Conservation (phyloP, 2,329 filamentous ascomycete genomes). For the Pleoardoris graminearum region DNA sequence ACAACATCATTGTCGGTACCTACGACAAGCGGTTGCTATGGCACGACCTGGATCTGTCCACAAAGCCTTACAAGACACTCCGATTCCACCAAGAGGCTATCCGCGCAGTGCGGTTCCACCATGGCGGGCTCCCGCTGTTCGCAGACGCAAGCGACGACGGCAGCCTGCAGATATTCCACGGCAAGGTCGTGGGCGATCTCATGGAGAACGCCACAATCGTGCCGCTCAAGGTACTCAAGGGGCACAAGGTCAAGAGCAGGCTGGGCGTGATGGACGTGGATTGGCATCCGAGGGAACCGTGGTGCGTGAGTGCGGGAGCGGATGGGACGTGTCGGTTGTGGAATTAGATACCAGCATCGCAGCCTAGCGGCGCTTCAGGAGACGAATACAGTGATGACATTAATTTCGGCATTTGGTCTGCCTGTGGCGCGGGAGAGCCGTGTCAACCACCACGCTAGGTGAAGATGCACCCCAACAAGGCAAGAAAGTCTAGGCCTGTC, state of each 20-base stretch:
- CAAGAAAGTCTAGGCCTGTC: background rate
- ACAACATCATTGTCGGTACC: constrained; percentile 91
- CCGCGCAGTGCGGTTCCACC: constrained; percentile 84
- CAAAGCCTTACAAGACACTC: constrained; percentile 92
- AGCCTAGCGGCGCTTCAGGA: constrained; percentile 1
- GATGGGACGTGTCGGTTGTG: constrained; percentile 92
- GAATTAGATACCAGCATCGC: constrained; percentile 53
- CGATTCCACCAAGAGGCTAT: constrained; percentile 94
- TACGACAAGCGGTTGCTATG: constrained; percentile 93
- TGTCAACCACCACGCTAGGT: constrained; percentile 6
- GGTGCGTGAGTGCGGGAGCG: constrained; percentile 91
- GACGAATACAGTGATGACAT: constrained; percentile 3
- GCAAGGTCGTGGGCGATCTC: constrained; percentile 89
- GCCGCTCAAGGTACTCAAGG: constrained; percentile 88
- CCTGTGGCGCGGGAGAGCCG: background rate
- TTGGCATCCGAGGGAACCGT: constrained; percentile 93
- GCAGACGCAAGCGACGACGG: constrained; percentile 96
- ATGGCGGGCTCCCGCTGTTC: constrained; percentile 77
- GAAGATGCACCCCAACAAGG: background rate
- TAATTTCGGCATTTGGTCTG: background rate
- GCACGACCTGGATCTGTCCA: constrained; percentile 94
- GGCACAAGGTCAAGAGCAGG: constrained; percentile 83
- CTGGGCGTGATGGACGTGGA: constrained; percentile 91
- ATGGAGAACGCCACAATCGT: constrained; percentile 98
- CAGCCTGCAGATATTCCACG: constrained; percentile 93